A percentile compares a stretch with the other conserved stretches of the same genome.
These are phyloP conservation scores for Geotrichum phurueaensis DNA, from an alignment of 1,139 yeast genomes.

Conservation along the genomic window DNA sequence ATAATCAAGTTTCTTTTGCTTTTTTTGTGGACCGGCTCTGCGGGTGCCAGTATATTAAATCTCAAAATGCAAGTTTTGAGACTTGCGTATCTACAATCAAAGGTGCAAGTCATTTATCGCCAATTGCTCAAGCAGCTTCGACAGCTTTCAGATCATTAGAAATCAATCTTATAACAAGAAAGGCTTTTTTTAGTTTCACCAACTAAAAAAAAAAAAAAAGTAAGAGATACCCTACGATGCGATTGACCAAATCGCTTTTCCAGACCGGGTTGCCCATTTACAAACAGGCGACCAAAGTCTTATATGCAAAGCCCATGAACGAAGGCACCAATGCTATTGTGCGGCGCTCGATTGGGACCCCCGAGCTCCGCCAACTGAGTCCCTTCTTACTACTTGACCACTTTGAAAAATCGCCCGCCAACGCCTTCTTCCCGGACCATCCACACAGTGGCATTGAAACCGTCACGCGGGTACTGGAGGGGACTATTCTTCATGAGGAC, in stretches of 20 bases:
- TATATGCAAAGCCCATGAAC: slow-evolving; percentile 62
- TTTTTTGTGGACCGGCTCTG: neutral
- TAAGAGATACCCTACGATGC: neutral
- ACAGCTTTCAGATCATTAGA: no score
- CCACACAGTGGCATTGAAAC: slow-evolving; percentile 86
- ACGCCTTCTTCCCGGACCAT: slow-evolving; percentile 62
- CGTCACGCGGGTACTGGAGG: slow-evolving; percentile 59
- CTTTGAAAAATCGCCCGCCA: slow-evolving; percentile 43
- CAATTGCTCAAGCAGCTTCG: no score
- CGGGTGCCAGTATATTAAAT: neutral
- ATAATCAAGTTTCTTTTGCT: neutral
- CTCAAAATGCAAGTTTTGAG: neutral
- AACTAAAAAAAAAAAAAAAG: neutral
- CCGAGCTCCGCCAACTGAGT: slow-evolving; percentile 57
- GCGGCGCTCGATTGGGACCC: slow-evolving; percentile 68
- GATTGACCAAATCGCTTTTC: neutral
- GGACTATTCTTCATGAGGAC: slow-evolving; percentile 81
- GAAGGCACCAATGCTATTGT: slow-evolving; percentile 86
- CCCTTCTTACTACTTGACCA: slow-evolving; percentile 80
- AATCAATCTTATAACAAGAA: no score
- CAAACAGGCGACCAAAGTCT: slow-evolving; percentile 53
- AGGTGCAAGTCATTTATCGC: no score
- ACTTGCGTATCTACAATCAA: neutral
- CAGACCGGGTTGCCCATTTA: neutral
- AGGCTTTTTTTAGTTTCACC: no score